Conservation (phyloP, 1,139 yeast genomes). For the Geotrichum fermentans region DNA sequence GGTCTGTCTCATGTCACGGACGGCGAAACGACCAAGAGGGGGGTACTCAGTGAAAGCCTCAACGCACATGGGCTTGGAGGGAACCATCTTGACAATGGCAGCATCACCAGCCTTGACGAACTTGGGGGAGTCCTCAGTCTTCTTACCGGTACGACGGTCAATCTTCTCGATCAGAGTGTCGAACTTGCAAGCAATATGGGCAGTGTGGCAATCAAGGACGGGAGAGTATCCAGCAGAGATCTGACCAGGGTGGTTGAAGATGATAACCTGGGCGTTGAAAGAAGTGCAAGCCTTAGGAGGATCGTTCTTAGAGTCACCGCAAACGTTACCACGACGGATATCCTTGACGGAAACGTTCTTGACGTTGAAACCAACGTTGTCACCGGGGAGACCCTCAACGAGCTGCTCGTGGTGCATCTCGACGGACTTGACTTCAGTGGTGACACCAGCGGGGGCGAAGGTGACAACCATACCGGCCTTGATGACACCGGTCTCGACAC, state of each 20-base stretch:
- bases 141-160: conserved; percentile 93
- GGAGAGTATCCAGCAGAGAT: conserved; percentile 91
- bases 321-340: conserved; percentile 91
- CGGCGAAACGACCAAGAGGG: conserved; percentile 98
- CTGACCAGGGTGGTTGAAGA: conserved; percentile 93
- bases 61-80: conserved; percentile 96
- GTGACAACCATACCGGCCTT: not conserved
- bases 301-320: conserved; percentile 94
- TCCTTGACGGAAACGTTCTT: conserved; percentile 93
- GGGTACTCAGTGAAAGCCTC: conserved; percentile 97
- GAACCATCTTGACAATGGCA: conserved; percentile 85
- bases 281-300: conserved; percentile 81
- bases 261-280: conserved; percentile 85
- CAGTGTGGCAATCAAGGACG: conserved; percentile 92
- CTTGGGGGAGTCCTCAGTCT: conserved; percentile 76
- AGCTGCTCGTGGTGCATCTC: not conserved
- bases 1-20: conserved; percentile 99
- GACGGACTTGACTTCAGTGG: not conserved
- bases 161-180: conserved; percentile 80
- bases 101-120: conserved; percentile 92
- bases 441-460: not conserved
- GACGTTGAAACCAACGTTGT: conserved; percentile 92
- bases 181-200: conserved; percentile 91
- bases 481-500: not conserved
- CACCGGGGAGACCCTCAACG: conserved; percentile 61